phyloP scores from a whole-genome alignment of 73 alveolate genomes.

The Paramecium tetraurelia region DNA sequence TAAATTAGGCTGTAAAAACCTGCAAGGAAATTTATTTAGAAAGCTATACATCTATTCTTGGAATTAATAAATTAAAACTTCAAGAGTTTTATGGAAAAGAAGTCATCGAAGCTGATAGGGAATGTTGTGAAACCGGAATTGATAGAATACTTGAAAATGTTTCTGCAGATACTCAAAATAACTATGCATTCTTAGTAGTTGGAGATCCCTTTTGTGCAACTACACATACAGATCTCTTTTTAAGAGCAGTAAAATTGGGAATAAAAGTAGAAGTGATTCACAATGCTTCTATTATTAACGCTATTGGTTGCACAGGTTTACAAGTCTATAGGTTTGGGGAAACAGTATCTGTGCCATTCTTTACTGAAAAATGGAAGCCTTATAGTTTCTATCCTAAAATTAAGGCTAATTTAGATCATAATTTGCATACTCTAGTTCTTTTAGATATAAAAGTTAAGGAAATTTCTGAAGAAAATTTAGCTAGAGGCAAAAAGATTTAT shows the following conservation, averaged over 20 bases:
- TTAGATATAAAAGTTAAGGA: constrained; percentile 99
- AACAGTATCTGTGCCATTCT: constrained; percentile 98
- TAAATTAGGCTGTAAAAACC: not conserved
- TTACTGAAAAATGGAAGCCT: constrained; percentile 99
- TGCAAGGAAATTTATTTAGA: constrained; percentile 85
- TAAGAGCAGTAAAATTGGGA: constrained; percentile 93
- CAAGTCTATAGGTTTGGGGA: constrained; percentile 98
- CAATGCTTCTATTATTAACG: constrained; percentile 97
- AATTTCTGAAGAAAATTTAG: constrained; percentile 88
- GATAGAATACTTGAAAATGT: constrained; percentile 91
- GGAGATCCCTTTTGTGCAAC: constrained; percentile 99
- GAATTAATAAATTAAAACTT: constrained; percentile 78
- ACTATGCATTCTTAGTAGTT: constrained; percentile 94
- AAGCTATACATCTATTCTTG: constrained; percentile 96
- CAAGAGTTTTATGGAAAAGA: constrained; percentile 89
- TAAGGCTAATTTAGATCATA: constrained; percentile 82
- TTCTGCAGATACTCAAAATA: constrained; percentile 69
- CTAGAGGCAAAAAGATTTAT: constrained; percentile 84
- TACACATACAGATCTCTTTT: constrained; percentile 97
- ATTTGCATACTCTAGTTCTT: constrained; percentile 94
- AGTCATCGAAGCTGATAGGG: constrained; percentile 97
- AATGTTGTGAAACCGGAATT: constrained; percentile 97
- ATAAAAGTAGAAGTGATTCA: constrained; percentile 95
- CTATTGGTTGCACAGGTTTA: constrained; percentile 97
- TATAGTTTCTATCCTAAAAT: constrained; percentile 97